Percentiles rank a stretch among this genome's conserved stretches.
These are phyloP conservation scores for Colletotrichum melonis DNA, from an alignment of 2,329 filamentous ascomycete genomes.

Conservation along the genomic window DNA sequence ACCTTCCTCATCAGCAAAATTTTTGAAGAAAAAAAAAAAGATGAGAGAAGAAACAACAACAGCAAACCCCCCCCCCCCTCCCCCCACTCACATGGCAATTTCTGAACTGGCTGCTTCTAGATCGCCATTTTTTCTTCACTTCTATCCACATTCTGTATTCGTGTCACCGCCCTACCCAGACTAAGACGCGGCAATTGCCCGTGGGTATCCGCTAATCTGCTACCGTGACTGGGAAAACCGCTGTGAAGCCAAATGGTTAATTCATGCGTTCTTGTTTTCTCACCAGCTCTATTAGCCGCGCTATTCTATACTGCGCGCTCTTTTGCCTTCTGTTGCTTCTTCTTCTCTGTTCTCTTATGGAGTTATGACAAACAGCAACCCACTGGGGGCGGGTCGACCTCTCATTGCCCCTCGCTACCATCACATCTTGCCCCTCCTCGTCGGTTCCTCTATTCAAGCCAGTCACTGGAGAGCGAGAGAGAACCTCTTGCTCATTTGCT, in stretches of 20 bases:
- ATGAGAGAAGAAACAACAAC: neutral
- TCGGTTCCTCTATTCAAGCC: no score
- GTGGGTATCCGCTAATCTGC: slow-evolving; percentile 7
- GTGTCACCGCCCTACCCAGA: neutral
- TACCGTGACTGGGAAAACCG: slow-evolving; percentile 18
- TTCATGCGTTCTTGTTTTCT: slow-evolving; percentile 10
- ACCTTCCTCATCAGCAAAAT: neutral
- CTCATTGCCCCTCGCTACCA: neutral
- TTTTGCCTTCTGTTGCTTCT: neutral
- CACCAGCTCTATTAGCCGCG: slow-evolving; percentile 2
- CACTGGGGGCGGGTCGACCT: neutral
- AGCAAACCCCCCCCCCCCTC: neutral
- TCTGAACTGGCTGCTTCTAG: slow-evolving; percentile 22
- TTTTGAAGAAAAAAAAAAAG: neutral
- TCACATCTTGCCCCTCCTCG: no score
- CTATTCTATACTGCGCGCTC: neutral
- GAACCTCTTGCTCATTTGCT: no score
- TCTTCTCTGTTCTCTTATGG: neutral
- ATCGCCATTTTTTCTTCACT: neutral
- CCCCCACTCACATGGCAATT: slow-evolving; percentile 20
- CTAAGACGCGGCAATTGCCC: slow-evolving; percentile 5
- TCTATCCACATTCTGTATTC: neutral
- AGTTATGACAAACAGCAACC: neutral
- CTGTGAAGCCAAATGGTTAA: slow-evolving; percentile 7
- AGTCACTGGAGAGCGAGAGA: no score